Percentiles rank a stretch among this genome's conserved stretches.
Conservation (phyloP, 2,329 filamentous ascomycete species). For the Botrytis deweyae region DNA sequence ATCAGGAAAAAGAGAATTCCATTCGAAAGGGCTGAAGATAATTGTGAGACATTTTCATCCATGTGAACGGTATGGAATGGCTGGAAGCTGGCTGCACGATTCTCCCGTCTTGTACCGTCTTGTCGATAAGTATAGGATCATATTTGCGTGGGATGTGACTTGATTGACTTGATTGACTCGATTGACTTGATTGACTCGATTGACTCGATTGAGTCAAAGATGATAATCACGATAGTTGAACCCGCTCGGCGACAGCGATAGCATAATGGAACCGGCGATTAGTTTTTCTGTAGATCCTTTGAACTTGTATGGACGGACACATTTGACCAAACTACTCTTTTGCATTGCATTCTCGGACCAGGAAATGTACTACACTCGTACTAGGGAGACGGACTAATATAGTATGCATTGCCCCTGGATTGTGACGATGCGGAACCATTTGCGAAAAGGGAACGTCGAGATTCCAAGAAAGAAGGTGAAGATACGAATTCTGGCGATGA, state of each 20-base stretch:
- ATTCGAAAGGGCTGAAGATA: neutral
- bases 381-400: neutral
- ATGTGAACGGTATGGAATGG: conserved; percentile 3
- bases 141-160: neutral
- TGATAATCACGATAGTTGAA: neutral
- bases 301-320: neutral
- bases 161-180: neutral
- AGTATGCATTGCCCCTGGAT: neutral
- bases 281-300: neutral
- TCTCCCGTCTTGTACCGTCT: neutral
- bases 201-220: neutral
- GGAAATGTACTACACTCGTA: neutral
- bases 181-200: neutral
- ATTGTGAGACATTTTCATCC: neutral
- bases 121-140: neutral
- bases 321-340: neutral
- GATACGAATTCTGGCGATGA: no score
- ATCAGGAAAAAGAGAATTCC: neutral
- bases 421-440: conserved; percentile 1
- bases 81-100: neutral
- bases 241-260: neutral
- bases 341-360: neutral
- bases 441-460: neutral
- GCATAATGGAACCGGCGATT: neutral
- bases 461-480: neutral